Evolutionary conservation across 345 rosid species (phyloP).

Genomic region (Populus pruinosa): DNA sequence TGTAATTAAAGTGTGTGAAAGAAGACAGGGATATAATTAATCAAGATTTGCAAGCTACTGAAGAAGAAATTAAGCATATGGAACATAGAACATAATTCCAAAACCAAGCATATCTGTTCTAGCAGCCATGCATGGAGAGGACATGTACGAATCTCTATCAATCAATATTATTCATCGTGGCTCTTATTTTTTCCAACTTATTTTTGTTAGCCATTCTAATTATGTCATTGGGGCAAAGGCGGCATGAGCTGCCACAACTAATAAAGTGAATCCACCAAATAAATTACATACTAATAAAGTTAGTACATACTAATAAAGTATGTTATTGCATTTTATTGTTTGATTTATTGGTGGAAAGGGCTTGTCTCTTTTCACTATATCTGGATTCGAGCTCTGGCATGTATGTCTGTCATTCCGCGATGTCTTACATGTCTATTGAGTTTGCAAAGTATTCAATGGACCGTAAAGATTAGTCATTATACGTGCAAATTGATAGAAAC

Average conservation of each 20-base stretch:
- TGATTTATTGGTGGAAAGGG: too few relatives aligned
- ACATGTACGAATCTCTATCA: slow-evolving; percentile 4
- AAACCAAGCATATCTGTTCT: background rate
- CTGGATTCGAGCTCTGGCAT: too few relatives aligned
- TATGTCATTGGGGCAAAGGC: slow-evolving; percentile 2
- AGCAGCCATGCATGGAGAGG: slow-evolving; percentile 9
- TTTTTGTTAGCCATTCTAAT: background rate
- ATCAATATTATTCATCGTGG: background rate
- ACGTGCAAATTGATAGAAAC: too few relatives aligned
- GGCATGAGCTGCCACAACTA: slow-evolving; percentile 27
- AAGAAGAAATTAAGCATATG: background rate
- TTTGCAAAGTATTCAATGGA: too few relatives aligned
- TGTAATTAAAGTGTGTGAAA: background rate
- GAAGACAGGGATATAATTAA: background rate
- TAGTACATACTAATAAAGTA: too few relatives aligned
- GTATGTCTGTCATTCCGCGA: too few relatives aligned
- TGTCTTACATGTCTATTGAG: too few relatives aligned
- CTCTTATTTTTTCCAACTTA: background rate
- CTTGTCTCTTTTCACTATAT: too few relatives aligned
- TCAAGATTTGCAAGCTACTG: background rate
- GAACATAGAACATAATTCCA: background rate
- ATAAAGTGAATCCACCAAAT: slow-evolving; percentile 43
- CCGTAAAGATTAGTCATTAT: too few relatives aligned
- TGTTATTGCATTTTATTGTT: too few relatives aligned
- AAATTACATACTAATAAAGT: slow-evolving; percentile 8